Base-by-base conservation (phyloP, 192 early-diverging fungal genomes). In the Coemansia aciculifera region DNA sequence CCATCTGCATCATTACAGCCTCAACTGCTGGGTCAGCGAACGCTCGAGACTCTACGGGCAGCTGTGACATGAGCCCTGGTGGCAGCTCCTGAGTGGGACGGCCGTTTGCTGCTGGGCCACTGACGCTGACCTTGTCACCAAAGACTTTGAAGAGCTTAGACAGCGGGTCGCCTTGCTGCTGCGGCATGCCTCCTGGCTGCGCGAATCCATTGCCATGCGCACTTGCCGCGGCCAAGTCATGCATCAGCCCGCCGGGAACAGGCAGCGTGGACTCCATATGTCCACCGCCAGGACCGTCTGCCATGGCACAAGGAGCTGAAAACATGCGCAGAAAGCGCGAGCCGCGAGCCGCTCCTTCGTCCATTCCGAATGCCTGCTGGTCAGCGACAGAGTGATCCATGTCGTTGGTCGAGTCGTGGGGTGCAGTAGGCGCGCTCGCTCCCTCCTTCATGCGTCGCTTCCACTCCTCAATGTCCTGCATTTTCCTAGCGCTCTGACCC, bases 391-490 rank as follows among this genome's bases (percentile, higher is more conserved):
- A 15, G 21, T 63, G 51, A 37, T 34, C 13, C 27, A 46, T 23
- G 59, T 44, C 43, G 7, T 40, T 36, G 59, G 8, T 49, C 19
- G 46, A 49, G 19, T 21, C 46, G 19, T 36, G 46, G 62, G 13
- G 15, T 21, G 44, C 17, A 9, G 51, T 51, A 24, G 36, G 46
- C 37, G 19, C 56, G 12, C 36, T 34, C 4, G 46, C 62, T 17
- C 63, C 51, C 59, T 67, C 74, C 29, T 66, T 67, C 80, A 83
- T 83, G 52, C 75, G 72, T 39, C 72, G 71, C 72, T 83, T 83
- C 80, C 80, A 83, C 54, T 77, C 80, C 66, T 83, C 80, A 65
- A 83, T 74, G 56, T 83, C 80, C 31, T 72, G 75, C 72, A 78
- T 83, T 23, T 59, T 65, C 23, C 29, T 59, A 2, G 71, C 72